Base-by-base conservation (phyloP, 108 stramenopile species). In the Mayamaea pseudoterrestris region DNA sequence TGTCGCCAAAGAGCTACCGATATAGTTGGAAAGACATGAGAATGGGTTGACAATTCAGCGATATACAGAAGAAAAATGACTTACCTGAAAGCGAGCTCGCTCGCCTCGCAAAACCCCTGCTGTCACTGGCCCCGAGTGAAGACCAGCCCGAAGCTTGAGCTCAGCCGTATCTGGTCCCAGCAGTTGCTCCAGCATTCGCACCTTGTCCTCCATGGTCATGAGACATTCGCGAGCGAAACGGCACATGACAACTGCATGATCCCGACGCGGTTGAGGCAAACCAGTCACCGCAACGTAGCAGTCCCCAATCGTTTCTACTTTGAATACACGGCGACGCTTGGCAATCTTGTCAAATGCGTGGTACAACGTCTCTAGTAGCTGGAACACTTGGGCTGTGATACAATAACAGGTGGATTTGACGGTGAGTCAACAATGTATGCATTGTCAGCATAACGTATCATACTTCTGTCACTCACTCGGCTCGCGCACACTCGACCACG, bases 311-410 rank as follows among this genome's bases (percentile, higher is more conserved):
- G 47, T 47, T 28, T 47, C 47, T 14, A 47, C 27, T 28, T 47
- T 47, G 29, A 47, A 47, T 7, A 47, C 47, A 14, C 47, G 26
- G 17, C 24, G 29, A 3, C 27, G 27, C 24, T 28, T 47, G 47
- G 71, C 71, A 9, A 64, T 37, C 27, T 50, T 58, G 36, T 73
- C 67, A 25, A 74, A 69, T 23, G 65, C 64, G 60, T 65, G 61
- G 46, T 69, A 74, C 13, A 74, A 31, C 8, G 41, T 47, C 25
- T 74, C 73, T 3, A 74, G 65, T 2, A 74, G 63, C 7, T 23
- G 36, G 51, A 74, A 74, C 2, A 74, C 73, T 43, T 69, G 37
- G 18, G 37, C n/a, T n/a, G n/a, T n/a, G n/a, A n/a, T n/a, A n/a
- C n/a, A n/a, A n/a, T n/a, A n/a, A n/a, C n/a, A n/a, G n/a, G n/a